Base-by-base conservation (phyloP, 805 yeast genomes). In the Saturnispora serradocipensis region DNA sequence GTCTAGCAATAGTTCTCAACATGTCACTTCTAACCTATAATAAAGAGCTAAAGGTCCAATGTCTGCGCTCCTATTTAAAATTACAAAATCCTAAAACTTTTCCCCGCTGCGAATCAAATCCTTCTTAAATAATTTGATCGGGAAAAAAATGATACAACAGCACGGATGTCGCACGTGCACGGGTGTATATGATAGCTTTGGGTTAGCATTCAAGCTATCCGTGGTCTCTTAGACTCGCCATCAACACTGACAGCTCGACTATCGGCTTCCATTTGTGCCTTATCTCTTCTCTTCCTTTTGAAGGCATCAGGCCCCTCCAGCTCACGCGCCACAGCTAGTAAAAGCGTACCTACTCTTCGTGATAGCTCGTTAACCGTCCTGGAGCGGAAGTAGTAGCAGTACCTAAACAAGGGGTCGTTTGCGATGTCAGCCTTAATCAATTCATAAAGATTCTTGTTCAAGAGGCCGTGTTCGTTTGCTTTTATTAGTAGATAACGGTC, bases 321-420 rank as follows among this genome's bases (percentile, higher is more conserved):
- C 61, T 86, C 91, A 62, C 87, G 77, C 0, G 86, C 77, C 15
- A 86, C 70, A 2, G 90, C 86, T 24, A 84, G 67, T 44, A 86
- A 63, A 40, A 86, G 68, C 0, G 93, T 84, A 43, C 75, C 81
- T 9, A 82, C 75, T 60, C 95, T 74, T 66, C 90, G 76, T 15
- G 83, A 78, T 35, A 86, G 59, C 55, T 86, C 95, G 59, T 79
- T 86, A 1, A 86, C 74, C 0, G 87, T 80, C 64, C 95, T 72
- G 0, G 90, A 82, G 48, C 73, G 72, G 59, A 86, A 74, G 60
- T 76, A 86, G 84, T 89, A 86, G 56, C 86, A 87, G 61, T 83
- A 86, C 39, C 73, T 73, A 67, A 86, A 86, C 40, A 80, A 66
- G 53, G 78, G 82, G 52, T 84, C 79, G 5, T 67, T 67, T 56